Percentiles rank a stretch among this genome's conserved stretches.
Evolutionary conservation across 495 filamentous ascomycete species (phyloP).

Genomic region (Podospora anserina): DNA sequence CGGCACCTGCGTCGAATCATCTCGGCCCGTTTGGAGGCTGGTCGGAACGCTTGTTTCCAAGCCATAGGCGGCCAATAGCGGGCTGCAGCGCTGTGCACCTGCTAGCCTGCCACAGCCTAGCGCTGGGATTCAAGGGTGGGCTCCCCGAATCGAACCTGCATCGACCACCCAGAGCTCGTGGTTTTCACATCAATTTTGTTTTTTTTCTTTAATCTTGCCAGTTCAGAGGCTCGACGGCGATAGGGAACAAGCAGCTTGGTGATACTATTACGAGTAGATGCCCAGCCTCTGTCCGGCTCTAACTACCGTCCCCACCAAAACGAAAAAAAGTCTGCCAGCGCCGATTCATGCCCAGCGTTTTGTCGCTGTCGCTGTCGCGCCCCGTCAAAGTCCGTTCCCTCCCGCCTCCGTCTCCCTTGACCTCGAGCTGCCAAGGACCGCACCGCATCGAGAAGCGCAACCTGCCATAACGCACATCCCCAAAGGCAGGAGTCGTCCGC

Average conservation of each 20-base stretch:
- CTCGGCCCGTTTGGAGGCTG: conserved; percentile 20
- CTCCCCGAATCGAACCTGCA: conserved; percentile 15
- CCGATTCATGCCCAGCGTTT: conserved; percentile 15
- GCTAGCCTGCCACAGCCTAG: conserved; percentile 1
- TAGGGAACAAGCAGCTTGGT: conserved; percentile 14
- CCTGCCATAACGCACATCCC: conserved; percentile 24
- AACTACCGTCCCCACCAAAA: conserved; percentile 1
- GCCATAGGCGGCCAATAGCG: conserved; percentile 23
- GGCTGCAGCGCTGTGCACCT: conserved; percentile 19
- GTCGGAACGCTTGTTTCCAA: conserved; percentile 22
- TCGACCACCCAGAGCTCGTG: conserved; percentile 12
- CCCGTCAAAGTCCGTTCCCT: conserved; percentile 2
- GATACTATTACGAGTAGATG: background rate
- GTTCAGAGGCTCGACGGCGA: conserved; percentile 15
- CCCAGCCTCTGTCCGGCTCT: background rate
- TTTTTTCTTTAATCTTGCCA: conserved; percentile 12
- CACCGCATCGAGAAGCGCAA: conserved; percentile 19
- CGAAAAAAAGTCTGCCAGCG: background rate
- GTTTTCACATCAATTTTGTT: conserved; percentile 19
- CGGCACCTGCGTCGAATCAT: conserved; percentile 19
- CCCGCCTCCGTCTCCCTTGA: conserved; percentile 4
- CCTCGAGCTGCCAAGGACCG: conserved; percentile 16
- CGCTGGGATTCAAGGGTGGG: background rate
- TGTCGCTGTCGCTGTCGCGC: conserved; percentile 8
- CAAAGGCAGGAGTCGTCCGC: conserved; percentile 32